Evolutionary conservation across 2,329 filamentous ascomycete genomes (phyloP), one percentile per base, ranked within the genome.

Genomic region (Apiospora koreana): DNA sequence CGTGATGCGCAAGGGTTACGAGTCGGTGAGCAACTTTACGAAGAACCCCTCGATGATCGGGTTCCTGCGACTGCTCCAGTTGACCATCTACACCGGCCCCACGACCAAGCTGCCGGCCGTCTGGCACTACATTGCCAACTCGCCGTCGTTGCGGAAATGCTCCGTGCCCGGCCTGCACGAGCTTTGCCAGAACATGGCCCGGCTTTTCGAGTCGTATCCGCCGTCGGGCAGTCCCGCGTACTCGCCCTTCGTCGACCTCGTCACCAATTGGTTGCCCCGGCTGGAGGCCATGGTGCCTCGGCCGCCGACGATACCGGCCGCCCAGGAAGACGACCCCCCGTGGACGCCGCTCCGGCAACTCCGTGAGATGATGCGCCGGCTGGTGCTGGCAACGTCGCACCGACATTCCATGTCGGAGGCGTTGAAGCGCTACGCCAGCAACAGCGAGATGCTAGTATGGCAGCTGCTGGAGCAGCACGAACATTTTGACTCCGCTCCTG

Each of bases 251-350:
- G 54, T 62, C 3, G 54, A 62, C 9, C 21, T 62, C 14, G 54
- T 62, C 9, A 62, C n/a, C 54, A 62, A 62, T 4, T n/a, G 18
- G 31, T 21, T 62, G 8, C 54, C 54, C 1, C 54, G 31, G 9
- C 54, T 62, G 31, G 54, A 62, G 31, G 54, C 54, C 54, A 62
- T 62, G 54, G 18, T 62, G 54, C 54, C 54, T 18, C 54, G 18
- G 31, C 54, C 54, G 5, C 1, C 50, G 25, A 6, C 50, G 7
- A 43, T 12, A 18, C 41, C 41, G 16, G 8, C 7, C 4, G 6
- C 8, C n/a, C n/a, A 2, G 48, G 16, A 10, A 3, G 16, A 54
- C 2, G 25, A 54, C 6, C 14, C 50, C 2, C 31, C 31, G 18
- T 38, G 31, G 54, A 62, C 54, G 9, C 54, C 54, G 18, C 10